Evolutionary conservation across 176 grass and related monocot species (phyloP).

Genomic region (Aegilops longissima): DNA sequence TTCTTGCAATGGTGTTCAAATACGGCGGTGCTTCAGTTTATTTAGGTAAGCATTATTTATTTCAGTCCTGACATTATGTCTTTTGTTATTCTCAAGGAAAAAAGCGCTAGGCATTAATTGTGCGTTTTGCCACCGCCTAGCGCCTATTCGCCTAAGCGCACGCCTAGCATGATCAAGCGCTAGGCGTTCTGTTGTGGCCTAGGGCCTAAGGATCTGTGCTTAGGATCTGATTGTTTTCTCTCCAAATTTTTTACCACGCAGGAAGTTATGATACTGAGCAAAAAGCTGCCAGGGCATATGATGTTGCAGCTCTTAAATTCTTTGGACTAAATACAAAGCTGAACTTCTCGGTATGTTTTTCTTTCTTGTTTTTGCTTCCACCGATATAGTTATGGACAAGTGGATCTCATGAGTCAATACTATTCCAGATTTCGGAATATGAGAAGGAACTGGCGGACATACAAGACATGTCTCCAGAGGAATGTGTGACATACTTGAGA

Average conservation of each 20-base stretch:
- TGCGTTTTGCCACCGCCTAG: neutral
- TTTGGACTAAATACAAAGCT: conserved; percentile 69
- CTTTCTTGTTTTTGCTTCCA: neutral
- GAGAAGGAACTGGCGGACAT: conserved; percentile 68
- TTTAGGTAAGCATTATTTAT: conserved; percentile 67
- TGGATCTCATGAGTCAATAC: conserved; percentile 14
- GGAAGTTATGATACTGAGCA: conserved; percentile 92
- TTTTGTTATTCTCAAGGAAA: neutral
- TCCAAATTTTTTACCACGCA: conserved; percentile 35
- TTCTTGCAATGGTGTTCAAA: conserved; percentile 40
- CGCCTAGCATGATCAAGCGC: neutral
- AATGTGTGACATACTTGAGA: conserved; percentile 87
- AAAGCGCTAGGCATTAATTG: neutral
- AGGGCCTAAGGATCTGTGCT: neutral
- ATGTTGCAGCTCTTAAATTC: conserved; percentile 95
- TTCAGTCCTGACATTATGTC: neutral
- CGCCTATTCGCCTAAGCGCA: neutral
- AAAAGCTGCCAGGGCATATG: conserved; percentile 90
- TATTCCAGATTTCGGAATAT: conserved; percentile 61
- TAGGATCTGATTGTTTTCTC: conserved; percentile 13
- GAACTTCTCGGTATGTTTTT: conserved; percentile 63
- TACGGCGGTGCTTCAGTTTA: conserved; percentile 78
- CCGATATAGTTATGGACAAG: neutral
- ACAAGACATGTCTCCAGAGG: conserved; percentile 69
- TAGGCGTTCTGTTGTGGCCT: neutral